These are phyloP conservation scores for Aspergillus amoenus DNA, from an alignment of 2,329 filamentous ascomycete species.

Conservation along the genomic window DNA sequence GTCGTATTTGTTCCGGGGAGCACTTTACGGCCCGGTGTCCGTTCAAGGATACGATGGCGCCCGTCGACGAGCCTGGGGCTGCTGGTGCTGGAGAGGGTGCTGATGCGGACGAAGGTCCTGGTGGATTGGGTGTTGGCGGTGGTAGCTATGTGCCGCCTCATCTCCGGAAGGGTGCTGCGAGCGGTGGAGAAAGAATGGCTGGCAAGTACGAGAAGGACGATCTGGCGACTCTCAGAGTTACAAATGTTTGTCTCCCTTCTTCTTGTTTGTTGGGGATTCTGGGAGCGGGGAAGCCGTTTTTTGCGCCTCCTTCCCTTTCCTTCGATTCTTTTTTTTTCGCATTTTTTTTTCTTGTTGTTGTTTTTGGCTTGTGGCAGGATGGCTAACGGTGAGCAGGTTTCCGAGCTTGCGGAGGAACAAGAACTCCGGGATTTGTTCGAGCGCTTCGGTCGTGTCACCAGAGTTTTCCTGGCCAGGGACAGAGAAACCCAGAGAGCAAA, in stretches of 20 bases:
- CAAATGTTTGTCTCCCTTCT: constrained; percentile 70
- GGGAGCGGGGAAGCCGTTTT: too few relatives aligned
- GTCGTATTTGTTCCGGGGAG: constrained; percentile 96
- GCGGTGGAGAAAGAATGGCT: constrained; percentile 75
- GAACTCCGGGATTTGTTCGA: constrained; percentile 98
- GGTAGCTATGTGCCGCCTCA: constrained; percentile 94
- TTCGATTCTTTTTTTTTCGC: constrained; percentile 3
- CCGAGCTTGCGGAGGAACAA: constrained; percentile 93
- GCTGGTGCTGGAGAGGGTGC: constrained; percentile 46
- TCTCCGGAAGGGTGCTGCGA: constrained; percentile 67
- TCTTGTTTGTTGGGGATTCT: neutral
- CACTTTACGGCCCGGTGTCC: constrained; percentile 99
- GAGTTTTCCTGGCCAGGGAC: constrained; percentile 98
- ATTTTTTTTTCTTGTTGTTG: constrained; percentile 1
- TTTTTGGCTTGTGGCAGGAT: neutral
- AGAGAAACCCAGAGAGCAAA: constrained; percentile 93
- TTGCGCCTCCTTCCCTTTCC: too few relatives aligned
- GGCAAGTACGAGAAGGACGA: constrained; percentile 97
- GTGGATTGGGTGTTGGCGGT: constrained; percentile 63
- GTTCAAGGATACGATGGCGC: constrained; percentile 99
- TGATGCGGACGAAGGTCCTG: constrained; percentile 47
- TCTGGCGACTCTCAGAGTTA: constrained; percentile 91
- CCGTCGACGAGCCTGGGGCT: constrained; percentile 45
- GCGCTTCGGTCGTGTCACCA: constrained; percentile 91
- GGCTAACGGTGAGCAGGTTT: constrained; percentile 60